Conservation (phyloP, 192 early-diverging fungal genomes). For the Gamsiella multidivaricata region DNA sequence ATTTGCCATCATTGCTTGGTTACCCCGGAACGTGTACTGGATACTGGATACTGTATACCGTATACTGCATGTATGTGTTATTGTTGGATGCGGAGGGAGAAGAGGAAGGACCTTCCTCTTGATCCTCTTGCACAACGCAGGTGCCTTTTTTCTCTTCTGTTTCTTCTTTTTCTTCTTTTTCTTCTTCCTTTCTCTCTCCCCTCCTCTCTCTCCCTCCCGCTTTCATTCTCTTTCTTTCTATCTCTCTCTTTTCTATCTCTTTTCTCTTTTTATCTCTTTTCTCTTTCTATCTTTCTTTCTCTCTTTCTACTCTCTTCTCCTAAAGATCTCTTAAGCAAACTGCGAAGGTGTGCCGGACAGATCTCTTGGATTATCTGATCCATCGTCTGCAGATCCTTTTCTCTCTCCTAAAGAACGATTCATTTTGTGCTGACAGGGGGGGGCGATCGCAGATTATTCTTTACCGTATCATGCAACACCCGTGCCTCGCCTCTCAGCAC, state of each 20-base stretch:
- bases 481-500: not conserved
- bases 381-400: too few species aligned
- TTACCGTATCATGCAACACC: conserved; percentile 6
- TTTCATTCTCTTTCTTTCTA: not conserved
- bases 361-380: too few species aligned
- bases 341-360: too few species aligned
- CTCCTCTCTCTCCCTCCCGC: not conserved
- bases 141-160: not conserved
- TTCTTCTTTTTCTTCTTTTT: not conserved
- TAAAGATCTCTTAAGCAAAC: too few species aligned
- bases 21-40: conserved; percentile 17
- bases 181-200: not conserved
- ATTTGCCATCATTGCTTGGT: not conserved
- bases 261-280: not conserved
- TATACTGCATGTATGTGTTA: too few species aligned
- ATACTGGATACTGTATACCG: too few species aligned
- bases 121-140: too few species aligned
- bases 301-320: not conserved
- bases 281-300: not conserved
- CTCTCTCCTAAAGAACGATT: too few species aligned
- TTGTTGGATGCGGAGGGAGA: too few species aligned
- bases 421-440: not conserved
- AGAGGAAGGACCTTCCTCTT: too few species aligned
- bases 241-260: not conserved
- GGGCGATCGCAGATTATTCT: conserved; percentile 1